Evolutionary conservation across 768 basidiomycete genomes (phyloP).

Genomic region (Lactarius evosmus): DNA sequence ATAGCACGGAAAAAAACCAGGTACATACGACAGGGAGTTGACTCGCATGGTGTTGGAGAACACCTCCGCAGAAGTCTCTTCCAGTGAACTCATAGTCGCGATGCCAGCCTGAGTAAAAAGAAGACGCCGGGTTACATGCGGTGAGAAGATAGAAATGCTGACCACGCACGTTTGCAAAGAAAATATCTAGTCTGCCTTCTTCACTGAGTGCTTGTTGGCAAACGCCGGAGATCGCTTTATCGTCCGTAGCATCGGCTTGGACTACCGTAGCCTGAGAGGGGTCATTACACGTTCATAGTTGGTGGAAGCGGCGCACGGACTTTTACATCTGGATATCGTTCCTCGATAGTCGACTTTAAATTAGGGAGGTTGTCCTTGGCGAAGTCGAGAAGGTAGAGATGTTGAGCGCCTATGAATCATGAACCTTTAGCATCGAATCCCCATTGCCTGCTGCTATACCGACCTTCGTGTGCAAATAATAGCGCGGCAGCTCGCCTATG

Average conservation of each 20-base stretch:
- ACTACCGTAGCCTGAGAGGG: slow-evolving; percentile 66
- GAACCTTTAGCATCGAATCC: slow-evolving; percentile 8
- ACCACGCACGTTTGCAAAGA: slow-evolving; percentile 84
- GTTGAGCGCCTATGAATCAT: slow-evolving; percentile 56
- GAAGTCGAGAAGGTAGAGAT: slow-evolving; percentile 76
- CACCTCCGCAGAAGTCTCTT: slow-evolving; percentile 54
- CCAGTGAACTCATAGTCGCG: slow-evolving; percentile 43
- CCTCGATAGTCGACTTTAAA: slow-evolving; percentile 64
- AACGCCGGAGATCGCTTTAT: slow-evolving; percentile 58
- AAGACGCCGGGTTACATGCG: slow-evolving; percentile 2
- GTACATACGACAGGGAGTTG: slow-evolving; percentile 59
- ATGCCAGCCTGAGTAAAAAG: slow-evolving; percentile 58
- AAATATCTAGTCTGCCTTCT: slow-evolving; percentile 85
- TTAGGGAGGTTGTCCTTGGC: slow-evolving; percentile 63
- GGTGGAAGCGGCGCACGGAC: slow-evolving; percentile 39
- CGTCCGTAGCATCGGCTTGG: slow-evolving; percentile 83
- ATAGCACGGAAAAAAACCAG: neutral
- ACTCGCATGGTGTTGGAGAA: slow-evolving; percentile 79
- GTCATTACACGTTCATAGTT: neutral
- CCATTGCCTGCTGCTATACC: slow-evolving; percentile 18
- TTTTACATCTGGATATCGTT: slow-evolving; percentile 73
- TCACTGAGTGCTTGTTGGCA: slow-evolving; percentile 74
- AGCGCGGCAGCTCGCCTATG: slow-evolving; percentile 66
- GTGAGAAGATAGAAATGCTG: neutral
- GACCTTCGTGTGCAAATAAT: slow-evolving; percentile 79